Evolutionary conservation across 75 land plant species (phyloP), one percentile per base, ranked within the genome.

Genomic region (Ceratopteris richardii): DNA sequence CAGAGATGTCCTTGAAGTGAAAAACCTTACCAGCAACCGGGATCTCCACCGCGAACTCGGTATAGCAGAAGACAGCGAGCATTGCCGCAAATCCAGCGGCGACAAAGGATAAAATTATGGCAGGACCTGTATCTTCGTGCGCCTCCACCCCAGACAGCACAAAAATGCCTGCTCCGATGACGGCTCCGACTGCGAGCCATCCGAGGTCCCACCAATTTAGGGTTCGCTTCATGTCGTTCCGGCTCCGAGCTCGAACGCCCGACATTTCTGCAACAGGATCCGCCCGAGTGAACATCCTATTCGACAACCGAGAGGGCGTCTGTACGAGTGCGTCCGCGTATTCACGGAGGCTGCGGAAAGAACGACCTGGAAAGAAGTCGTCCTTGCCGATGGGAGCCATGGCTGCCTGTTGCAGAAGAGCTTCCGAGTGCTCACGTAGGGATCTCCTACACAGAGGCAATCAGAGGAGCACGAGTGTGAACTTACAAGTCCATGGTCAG

Each of bases 51-150:
- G 86, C 82, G 50, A 91, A 87, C 47, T 91, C 97, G 5, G 97
- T 84, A 75, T 91, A 91, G 65, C 97, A 91, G 52, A 91, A 71
- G 56, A 87, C 97, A 31, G 93, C 74, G 18, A 91, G 78, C 73
- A 84, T 53, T 47, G 97, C 88, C 28, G 97, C 69, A 29, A 84
- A 2, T 26, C 97, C 97, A 0, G 97, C 83, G 29, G 84, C 62
- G 29, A 65, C 69, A 60, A 66, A 91, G 20, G 85, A 84, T 19
- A 91, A 1, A 5, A 83, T 62, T 41, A 83, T 72, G 10, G 95
- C 86, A 0, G 88, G 88, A 24, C 92, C 97, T 12, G 92, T 73
- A 13, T 40, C 39, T 0, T 56, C 31, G 9, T 50, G 30, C 1
- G 85, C 80, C 28, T 76, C 85, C 29, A 51, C 59, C 10, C 97